Conservation (phyloP, 2,329 filamentous ascomycete species). For the Atkinsonella hypoxylon region DNA sequence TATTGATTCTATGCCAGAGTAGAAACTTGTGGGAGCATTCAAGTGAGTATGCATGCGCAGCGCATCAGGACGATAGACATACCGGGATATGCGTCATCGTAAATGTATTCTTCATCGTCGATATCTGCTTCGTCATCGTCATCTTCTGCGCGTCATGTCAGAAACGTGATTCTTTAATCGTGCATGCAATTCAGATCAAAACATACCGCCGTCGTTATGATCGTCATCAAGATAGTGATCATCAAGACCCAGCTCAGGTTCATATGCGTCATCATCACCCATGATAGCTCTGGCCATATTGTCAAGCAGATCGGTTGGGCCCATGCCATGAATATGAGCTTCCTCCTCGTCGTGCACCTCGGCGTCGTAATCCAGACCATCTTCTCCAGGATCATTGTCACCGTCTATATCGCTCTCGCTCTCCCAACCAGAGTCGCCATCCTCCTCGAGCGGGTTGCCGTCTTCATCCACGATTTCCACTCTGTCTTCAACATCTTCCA, state of each 20-base stretch:
- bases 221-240: constrained; percentile 42
- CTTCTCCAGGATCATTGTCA: constrained; percentile 38
- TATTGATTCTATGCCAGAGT: not conserved
- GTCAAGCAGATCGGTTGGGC: constrained; percentile 33
- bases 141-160: constrained; percentile 21
- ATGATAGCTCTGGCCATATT: constrained; percentile 45
- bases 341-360: constrained; percentile 44
- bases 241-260: constrained; percentile 39
- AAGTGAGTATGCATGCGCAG: not conserved
- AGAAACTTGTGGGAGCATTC: not conserved
- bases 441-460: constrained; percentile 45
- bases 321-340: constrained; percentile 33
- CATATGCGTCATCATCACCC: constrained; percentile 37
- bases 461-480: constrained; percentile 52
- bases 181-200: not conserved
- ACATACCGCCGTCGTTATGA: constrained; percentile 46
- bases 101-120: constrained; percentile 54
- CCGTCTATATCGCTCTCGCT: constrained; percentile 47
- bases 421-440: constrained; percentile 49
- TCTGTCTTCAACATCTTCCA: constrained; percentile 41
- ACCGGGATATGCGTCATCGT: constrained; percentile 48
- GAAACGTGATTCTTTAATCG: not conserved
- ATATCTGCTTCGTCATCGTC: constrained; percentile 60
- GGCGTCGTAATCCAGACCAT: constrained; percentile 42
- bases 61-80: constrained; percentile 18